These are phyloP conservation scores for Pichia rugopelliculosa DNA, from an alignment of 805 yeast genomes.

Conservation along the genomic window DNA sequence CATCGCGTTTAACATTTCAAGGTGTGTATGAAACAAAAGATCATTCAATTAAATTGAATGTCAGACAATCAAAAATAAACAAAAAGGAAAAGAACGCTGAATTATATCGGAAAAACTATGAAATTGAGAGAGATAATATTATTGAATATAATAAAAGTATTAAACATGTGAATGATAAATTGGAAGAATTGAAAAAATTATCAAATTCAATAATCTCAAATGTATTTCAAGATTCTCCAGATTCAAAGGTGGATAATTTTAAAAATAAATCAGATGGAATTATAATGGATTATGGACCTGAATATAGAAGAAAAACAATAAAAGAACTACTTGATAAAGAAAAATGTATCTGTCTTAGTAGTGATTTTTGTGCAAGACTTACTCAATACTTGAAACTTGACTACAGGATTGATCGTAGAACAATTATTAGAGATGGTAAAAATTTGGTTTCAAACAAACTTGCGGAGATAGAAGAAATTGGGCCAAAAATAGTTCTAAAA, in stretches of 20 bases:
- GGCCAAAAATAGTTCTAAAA: slow-evolving; percentile 9
- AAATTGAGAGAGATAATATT: not conserved
- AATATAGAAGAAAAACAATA: slow-evolving; percentile 21
- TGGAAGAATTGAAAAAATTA: not conserved
- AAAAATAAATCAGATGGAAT: not conserved
- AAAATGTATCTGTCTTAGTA: slow-evolving; percentile 41
- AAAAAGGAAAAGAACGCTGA: not conserved
- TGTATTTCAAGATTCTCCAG: not conserved
- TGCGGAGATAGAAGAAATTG: slow-evolving; percentile 10
- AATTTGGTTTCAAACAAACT: slow-evolving; percentile 28
- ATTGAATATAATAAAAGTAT: not conserved
- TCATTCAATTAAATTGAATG: not conserved
- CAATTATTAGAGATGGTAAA: slow-evolving; percentile 39
- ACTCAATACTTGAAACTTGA: slow-evolving; percentile 35
- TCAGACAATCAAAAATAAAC: not conserved
- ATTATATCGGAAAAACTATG: not conserved
- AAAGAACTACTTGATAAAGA: slow-evolving; percentile 34
- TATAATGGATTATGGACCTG: slow-evolving; percentile 24
- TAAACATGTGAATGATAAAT: not conserved
- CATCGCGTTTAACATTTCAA: not conserved
- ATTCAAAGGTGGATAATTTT: not conserved
- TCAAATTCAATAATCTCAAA: not conserved
- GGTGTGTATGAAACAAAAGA: not conserved
- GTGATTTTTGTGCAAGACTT: slow-evolving; percentile 32
- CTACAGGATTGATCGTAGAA: slow-evolving; percentile 43